phyloP scores from a whole-genome alignment of 2,329 filamentous ascomycete genomes.

The Huntiella savannae region DNA sequence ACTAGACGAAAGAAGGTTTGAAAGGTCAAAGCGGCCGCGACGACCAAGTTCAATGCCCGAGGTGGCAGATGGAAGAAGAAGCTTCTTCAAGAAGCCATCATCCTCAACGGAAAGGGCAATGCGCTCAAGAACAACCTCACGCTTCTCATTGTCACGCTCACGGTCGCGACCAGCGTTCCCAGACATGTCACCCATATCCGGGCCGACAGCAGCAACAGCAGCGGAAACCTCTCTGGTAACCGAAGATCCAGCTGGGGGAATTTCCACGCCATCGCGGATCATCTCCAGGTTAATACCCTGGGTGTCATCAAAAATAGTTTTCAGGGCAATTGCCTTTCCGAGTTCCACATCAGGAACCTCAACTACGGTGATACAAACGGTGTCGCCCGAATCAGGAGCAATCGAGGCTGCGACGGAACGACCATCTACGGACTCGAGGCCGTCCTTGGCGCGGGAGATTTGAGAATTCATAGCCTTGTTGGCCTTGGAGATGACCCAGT shows the following conservation, averaged over 20 bases:
- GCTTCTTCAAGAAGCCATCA: conserved; percentile 61
- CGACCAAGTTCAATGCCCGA: conserved; percentile 68
- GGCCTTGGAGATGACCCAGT: conserved; percentile 81
- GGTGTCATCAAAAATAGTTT: conserved; percentile 82
- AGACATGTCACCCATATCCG: conserved; percentile 58
- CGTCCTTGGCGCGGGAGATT: conserved; percentile 45
- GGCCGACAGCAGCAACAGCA: conserved; percentile 56
- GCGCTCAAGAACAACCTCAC: conserved; percentile 71
- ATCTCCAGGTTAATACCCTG: conserved; percentile 90
- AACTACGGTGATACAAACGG: conserved; percentile 72
- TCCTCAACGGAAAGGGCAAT: conserved; percentile 64
- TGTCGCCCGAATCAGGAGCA: conserved; percentile 50
- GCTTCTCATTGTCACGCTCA: conserved; percentile 61
- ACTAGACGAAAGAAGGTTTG: conserved; percentile 57
- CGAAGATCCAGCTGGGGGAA: conserved; percentile 55
- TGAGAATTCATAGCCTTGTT: conserved; percentile 69
- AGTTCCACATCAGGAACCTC: conserved; percentile 66
- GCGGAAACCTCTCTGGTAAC: conserved; percentile 74
- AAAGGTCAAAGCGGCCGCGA: conserved; percentile 59
- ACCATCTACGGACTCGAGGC: conserved; percentile 48
- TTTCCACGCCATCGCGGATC: conserved; percentile 82
- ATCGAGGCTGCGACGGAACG: conserved; percentile 21
- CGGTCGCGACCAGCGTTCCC: conserved; percentile 50
- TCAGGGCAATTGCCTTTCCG: conserved; percentile 74
- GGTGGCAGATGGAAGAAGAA: conserved; percentile 52